Conservation (phyloP, 1,139 yeast genomes). For the Candida sanyaensis region DNA sequence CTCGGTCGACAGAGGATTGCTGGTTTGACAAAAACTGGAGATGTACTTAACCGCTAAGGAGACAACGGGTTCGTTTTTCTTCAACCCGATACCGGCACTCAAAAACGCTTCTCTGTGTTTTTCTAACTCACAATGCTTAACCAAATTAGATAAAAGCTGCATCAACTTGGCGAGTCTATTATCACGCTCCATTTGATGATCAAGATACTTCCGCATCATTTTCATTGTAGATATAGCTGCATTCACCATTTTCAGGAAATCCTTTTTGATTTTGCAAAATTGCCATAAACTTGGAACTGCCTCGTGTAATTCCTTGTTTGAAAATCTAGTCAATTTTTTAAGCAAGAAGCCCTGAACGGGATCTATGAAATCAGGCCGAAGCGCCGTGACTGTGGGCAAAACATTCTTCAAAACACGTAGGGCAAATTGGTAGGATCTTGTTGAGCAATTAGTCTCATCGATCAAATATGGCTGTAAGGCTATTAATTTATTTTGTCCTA, state of each 20-base stretch:
- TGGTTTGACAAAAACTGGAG: constrained; percentile 46
- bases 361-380: constrained; percentile 52
- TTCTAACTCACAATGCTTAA: constrained; percentile 64
- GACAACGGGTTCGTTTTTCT: constrained; percentile 53
- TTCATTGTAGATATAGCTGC: constrained; percentile 63
- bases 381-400: constrained; percentile 41
- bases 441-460: constrained; percentile 42
- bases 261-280: constrained; percentile 47
- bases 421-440: constrained; percentile 39
- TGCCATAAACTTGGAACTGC: constrained; percentile 72
- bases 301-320: constrained; percentile 57
- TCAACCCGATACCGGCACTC: constrained; percentile 41
- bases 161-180: constrained; percentile 57
- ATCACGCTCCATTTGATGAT: constrained; percentile 30
- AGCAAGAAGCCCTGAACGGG: constrained; percentile 56
- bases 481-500: constrained; percentile 65
- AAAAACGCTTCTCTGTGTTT: constrained; percentile 40
- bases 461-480: constrained; percentile 61
- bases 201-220: constrained; percentile 46
- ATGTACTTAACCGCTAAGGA: constrained; percentile 59
- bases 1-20: not conserved
- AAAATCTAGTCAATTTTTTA: constrained; percentile 58
- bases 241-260: constrained; percentile 51
- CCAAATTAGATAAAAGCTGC: constrained; percentile 68
- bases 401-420: constrained; percentile 55